A percentile compares a stretch with the other conserved stretches of the same genome.
Conservation (phyloP, 495 filamentous ascomycete genomes). For the Podospora conica region DNA sequence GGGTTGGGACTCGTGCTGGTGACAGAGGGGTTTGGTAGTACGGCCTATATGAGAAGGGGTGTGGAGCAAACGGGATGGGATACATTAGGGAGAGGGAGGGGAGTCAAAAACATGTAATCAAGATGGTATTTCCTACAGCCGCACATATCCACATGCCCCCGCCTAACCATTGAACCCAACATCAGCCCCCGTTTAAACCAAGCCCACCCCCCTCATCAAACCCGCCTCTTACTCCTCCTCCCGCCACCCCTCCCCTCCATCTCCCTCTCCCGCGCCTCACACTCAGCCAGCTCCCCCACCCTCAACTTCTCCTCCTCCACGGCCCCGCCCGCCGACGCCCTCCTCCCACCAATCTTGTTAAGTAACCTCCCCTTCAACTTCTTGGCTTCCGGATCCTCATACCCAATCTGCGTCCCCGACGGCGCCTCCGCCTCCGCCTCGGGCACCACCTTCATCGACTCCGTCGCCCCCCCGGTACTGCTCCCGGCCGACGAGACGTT, state of each 20-base stretch:
- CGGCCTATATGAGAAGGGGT: too few species aligned
- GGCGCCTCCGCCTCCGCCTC: constrained; percentile 23
- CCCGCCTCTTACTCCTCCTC: neutral
- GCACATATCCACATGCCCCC: neutral
- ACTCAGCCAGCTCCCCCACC: constrained; percentile 22
- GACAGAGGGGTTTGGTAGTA: too few species aligned
- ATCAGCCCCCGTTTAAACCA: neutral
- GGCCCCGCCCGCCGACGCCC: neutral
- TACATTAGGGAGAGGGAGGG: too few species aligned
- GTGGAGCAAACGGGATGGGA: too few species aligned
- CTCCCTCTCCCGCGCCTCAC: constrained; percentile 5
- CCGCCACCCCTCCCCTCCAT: neutral
- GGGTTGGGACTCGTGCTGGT: too few species aligned
- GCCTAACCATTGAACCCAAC: neutral
- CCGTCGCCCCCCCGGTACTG: constrained; percentile 9
- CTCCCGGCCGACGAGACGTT: constrained; percentile 42
- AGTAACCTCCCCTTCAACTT: constrained; percentile 15
- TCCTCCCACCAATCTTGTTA: constrained; percentile 16
- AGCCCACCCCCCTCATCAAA: neutral
- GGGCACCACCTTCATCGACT: neutral
- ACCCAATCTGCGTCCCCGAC: constrained; percentile 40
- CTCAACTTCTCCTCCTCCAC: constrained; percentile 22
- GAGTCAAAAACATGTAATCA: neutral
- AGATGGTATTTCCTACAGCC: neutral
- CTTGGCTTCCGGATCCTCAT: constrained; percentile 40